These are phyloP conservation scores for Tricholoma furcatifolium DNA, from an alignment of 768 basidiomycete species.

Conservation along the genomic window DNA sequence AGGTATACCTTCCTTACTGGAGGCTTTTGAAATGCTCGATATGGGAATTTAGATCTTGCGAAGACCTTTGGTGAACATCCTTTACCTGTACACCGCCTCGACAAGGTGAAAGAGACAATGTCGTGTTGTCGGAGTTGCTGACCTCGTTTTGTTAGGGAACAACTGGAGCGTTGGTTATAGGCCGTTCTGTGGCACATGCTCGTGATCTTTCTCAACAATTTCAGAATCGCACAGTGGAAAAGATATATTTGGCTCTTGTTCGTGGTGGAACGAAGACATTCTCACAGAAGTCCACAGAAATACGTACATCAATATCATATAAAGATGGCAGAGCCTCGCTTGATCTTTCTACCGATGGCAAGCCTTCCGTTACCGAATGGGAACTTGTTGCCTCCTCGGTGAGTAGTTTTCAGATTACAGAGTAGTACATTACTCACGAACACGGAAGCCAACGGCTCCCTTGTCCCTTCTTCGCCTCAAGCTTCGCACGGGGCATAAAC, in stretches of 20 bases:
- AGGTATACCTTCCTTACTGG: slow-evolving; percentile 20
- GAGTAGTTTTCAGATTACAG: slow-evolving; percentile 16
- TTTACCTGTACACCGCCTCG: slow-evolving; percentile 60
- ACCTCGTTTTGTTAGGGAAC: slow-evolving; percentile 42
- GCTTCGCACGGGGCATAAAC: slow-evolving; percentile 64
- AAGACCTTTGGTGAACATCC: slow-evolving; percentile 32
- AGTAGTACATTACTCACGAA: slow-evolving; percentile 7
- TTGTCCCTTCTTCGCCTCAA: slow-evolving; percentile 56
- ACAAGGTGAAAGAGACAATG: slow-evolving; percentile 46
- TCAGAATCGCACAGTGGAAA: slow-evolving; percentile 41
- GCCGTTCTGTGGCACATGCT: slow-evolving; percentile 40
- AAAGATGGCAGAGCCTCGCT: slow-evolving; percentile 47
- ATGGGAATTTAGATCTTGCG: slow-evolving; percentile 6
- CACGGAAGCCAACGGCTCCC: slow-evolving; percentile 34
- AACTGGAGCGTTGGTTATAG: slow-evolving; percentile 62
- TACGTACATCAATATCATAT: slow-evolving; percentile 41
- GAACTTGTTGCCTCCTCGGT: slow-evolving; percentile 59
- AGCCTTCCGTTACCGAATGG: slow-evolving; percentile 52
- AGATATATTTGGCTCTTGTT: slow-evolving; percentile 66
- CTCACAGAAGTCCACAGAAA: slow-evolving; percentile 33
- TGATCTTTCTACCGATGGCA: slow-evolving; percentile 26
- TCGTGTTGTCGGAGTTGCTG: not conserved
- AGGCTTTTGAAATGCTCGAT: not conserved
- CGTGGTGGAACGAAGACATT: slow-evolving; percentile 51
- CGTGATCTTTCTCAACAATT: slow-evolving; percentile 59